Evolutionary conservation across 768 basidiomycete species (phyloP).

Genomic region (Glaciozyma antarctica): DNA sequence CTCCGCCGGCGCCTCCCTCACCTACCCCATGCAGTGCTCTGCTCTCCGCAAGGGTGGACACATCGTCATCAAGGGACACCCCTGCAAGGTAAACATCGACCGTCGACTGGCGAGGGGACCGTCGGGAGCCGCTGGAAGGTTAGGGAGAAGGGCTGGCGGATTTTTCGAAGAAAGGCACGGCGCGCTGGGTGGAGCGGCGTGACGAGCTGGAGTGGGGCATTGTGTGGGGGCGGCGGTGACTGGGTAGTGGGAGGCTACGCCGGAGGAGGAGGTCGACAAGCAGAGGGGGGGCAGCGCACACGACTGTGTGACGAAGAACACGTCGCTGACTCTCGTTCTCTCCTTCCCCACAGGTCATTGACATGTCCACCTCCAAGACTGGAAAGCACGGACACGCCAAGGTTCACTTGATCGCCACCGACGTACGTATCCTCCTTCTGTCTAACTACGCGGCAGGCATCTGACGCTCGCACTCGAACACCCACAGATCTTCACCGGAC

Average conservation of each 20-base stretch:
- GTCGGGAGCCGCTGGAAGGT: not conserved
- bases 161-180: not conserved
- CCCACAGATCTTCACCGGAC: conserved; percentile 94
- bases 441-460: not conserved
- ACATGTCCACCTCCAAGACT: conserved; percentile 99
- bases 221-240: too few species aligned
- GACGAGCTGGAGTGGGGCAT: not conserved
- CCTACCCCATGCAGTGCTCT: conserved; percentile 60
- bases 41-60: conserved; percentile 60
- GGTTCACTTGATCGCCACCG: conserved; percentile 92
- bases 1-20: conserved; percentile 39
- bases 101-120: not conserved
- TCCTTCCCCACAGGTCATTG: conserved; percentile 36
- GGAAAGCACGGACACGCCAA: conserved; percentile 99
- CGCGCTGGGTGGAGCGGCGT: not conserved
- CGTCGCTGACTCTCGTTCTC: not conserved
- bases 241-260: too few species aligned
- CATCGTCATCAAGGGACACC: conserved; percentile 94
- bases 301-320: too few species aligned
- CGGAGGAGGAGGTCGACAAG: too few species aligned
- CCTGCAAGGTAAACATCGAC: conserved; percentile 60
- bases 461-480: not conserved
- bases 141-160: too few species aligned
- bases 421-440: conserved; percentile 52
- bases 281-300: too few species aligned